Conservation (phyloP, 495 filamentous ascomycete species). For the Chaetomium tenue region DNA sequence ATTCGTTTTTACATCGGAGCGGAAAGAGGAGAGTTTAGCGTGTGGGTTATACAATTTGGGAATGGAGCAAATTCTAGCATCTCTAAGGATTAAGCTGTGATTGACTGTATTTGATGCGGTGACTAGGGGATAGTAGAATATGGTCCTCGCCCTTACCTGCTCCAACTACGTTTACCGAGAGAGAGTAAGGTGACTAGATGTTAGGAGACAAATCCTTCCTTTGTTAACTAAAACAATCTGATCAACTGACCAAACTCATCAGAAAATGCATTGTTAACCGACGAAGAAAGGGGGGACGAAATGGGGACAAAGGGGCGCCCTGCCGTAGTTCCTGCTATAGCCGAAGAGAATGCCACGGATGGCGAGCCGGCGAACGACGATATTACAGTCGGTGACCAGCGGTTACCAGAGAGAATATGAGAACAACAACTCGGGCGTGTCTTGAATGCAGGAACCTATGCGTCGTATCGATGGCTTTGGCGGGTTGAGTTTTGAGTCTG, state of each 20-base stretch:
- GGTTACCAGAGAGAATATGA: not conserved
- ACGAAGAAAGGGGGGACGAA: not conserved
- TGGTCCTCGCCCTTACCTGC: no score
- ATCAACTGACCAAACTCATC: no score
- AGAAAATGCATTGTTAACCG: not conserved
- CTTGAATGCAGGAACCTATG: not conserved
- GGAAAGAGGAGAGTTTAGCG: not conserved
- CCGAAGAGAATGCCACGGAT: not conserved
- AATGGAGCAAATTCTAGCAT: not conserved
- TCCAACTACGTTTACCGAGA: no score
- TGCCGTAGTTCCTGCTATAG: not conserved
- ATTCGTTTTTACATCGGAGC: not conserved
- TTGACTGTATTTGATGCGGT: no score
- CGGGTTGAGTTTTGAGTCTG: not conserved
- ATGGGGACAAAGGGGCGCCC: not conserved
- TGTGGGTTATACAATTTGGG: not conserved
- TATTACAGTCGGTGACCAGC: not conserved
- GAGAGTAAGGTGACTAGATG: no score
- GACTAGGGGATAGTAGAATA: no score
- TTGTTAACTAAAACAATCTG: no score
- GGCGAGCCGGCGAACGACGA: no score
- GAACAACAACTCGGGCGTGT: no score
- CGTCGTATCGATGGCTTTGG: not conserved
- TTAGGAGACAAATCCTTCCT: no score
- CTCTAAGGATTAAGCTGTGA: not conserved